phyloP scores from a whole-genome alignment of 106 monocot genomes.

The Dioscorea alata region DNA sequence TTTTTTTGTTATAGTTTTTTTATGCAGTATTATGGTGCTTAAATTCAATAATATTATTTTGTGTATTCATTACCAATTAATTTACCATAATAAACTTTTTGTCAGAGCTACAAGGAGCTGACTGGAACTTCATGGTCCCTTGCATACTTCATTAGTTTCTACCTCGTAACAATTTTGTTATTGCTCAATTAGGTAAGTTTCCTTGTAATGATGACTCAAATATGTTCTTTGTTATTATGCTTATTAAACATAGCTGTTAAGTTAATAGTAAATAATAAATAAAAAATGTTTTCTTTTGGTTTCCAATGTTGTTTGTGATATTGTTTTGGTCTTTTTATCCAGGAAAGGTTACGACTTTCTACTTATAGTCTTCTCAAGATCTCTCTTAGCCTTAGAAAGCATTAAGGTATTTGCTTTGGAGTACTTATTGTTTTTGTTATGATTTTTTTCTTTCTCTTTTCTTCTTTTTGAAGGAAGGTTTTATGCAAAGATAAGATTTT shows the following conservation, averaged over 20 bases:
- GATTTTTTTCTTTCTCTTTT: too few relatives aligned
- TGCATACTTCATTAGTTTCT: slow-evolving; percentile 87
- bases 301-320: too few relatives aligned
- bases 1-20: background rate
- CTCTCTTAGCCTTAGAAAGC: too few relatives aligned
- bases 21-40: background rate
- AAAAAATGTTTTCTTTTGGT: background rate
- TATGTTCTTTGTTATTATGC: too few relatives aligned
- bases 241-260: background rate
- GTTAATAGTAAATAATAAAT: background rate
- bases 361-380: too few relatives aligned
- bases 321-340: too few relatives aligned
- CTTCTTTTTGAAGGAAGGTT: too few relatives aligned
- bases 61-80: background rate
- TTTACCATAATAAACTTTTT: slow-evolving; percentile 7
- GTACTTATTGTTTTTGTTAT: too few relatives aligned
- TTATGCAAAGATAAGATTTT: too few relatives aligned
- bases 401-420: too few relatives aligned
- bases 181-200: slow-evolving; percentile 87
- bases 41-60: background rate
- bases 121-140: slow-evolving; percentile 91
- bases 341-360: too few relatives aligned
- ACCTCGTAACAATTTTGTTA: slow-evolving; percentile 79
- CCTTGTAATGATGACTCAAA: background rate
- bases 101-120: slow-evolving; percentile 85